A percentile compares a stretch with the other conserved stretches of the same genome.
These are phyloP conservation scores for Hura crepitans DNA, from an alignment of 441 rosid species.

Conservation along the genomic window DNA sequence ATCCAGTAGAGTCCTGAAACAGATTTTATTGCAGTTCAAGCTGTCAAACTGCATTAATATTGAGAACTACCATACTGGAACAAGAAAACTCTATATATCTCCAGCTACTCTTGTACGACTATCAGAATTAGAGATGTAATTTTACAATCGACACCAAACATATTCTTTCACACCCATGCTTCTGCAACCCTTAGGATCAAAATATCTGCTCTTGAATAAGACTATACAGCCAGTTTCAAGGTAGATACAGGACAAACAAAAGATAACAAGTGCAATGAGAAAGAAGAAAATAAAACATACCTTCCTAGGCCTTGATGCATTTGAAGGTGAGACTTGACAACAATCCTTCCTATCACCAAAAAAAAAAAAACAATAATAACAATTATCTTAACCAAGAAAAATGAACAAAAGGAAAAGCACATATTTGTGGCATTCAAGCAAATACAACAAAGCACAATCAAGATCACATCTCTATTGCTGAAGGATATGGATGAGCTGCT, in stretches of 20 bases:
- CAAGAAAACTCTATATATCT: neutral
- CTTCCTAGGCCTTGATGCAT: constrained; percentile 41
- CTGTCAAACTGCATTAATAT: neutral
- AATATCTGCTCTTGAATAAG: constrained; percentile 6
- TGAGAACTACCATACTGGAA: constrained; percentile 7
- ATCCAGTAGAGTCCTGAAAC: neutral
- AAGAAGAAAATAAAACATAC: constrained; percentile 24
- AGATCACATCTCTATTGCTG: neutral
- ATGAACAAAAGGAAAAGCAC: constrained; percentile 16
- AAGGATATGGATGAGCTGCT: neutral
- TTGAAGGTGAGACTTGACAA: constrained; percentile 30
- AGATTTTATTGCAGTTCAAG: neutral
- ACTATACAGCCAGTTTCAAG: neutral
- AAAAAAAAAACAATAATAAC: constrained; percentile 3
- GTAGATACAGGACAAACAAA: constrained; percentile 8
- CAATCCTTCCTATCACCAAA: constrained; percentile 39
- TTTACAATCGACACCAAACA: neutral
- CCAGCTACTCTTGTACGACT: constrained; percentile 6
- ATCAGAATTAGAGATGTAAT: neutral
- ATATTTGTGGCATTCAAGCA: constrained; percentile 15
- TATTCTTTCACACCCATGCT: neutral
- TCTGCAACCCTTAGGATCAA: neutral
- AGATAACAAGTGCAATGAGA: constrained; percentile 7
- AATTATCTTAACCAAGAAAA: neutral
- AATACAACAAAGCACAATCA: too few species aligned